phyloP scores from a whole-genome alignment of 2,329 filamentous ascomycete genomes.

The Ceratocystis destructans region DNA sequence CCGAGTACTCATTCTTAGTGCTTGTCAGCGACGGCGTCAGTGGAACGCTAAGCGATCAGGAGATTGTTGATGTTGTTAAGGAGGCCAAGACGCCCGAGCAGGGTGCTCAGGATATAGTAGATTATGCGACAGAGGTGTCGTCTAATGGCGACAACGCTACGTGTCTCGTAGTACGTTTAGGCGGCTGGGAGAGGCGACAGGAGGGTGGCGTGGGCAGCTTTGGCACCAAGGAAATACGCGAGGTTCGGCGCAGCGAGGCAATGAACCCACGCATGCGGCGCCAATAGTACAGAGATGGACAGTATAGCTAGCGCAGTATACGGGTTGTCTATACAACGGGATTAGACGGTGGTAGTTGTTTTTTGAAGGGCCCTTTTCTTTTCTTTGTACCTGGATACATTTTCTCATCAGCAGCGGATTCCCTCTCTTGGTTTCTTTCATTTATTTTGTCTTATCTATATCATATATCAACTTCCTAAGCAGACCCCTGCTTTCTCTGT shows the following conservation, averaged over 20 bases:
- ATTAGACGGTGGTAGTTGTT: background rate
- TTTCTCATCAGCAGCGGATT: background rate
- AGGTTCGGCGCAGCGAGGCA: slow-evolving; percentile 69
- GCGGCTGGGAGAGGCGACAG: slow-evolving; percentile 56
- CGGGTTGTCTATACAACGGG: background rate
- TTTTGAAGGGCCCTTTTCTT: background rate
- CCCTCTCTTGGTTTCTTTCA: background rate
- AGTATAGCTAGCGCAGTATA: background rate
- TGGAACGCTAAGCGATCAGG: slow-evolving; percentile 75
- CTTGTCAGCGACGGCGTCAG: slow-evolving; percentile 82
- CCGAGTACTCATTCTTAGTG: slow-evolving; percentile 79
- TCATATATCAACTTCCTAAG: background rate
- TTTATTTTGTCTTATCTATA: background rate
- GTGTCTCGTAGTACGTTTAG: slow-evolving; percentile 51
- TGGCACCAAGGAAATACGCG: slow-evolving; percentile 82
- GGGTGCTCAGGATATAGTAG: slow-evolving; percentile 63
- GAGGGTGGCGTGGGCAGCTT: slow-evolving; percentile 82
- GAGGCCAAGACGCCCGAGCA: slow-evolving; percentile 85
- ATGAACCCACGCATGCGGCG: slow-evolving; percentile 63
- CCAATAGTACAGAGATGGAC: slow-evolving; percentile 24
- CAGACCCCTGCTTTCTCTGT: background rate
- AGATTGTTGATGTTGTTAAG: slow-evolving; percentile 91
- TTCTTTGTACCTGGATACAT: slow-evolving; percentile 2
- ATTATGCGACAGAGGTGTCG: slow-evolving; percentile 77
- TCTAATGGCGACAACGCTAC: slow-evolving; percentile 54